Conservation (phyloP, 345 rosid genomes). For the Brassica rapa region DNA sequence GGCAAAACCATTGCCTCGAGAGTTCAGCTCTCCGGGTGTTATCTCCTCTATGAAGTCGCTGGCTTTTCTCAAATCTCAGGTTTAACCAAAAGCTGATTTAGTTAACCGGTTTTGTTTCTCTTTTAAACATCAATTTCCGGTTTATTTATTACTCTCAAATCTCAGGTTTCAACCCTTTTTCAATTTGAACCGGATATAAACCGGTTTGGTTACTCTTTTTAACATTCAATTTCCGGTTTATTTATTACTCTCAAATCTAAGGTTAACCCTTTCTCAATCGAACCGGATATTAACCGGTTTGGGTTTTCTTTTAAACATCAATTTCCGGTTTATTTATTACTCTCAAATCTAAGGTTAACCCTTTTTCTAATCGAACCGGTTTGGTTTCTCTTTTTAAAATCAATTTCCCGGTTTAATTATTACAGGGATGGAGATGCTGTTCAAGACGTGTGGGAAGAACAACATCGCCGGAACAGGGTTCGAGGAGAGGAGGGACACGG, state of each 20-base stretch:
- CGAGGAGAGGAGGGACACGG: constrained; percentile 85
- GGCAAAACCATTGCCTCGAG: constrained; percentile 77
- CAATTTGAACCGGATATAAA: too few species aligned
- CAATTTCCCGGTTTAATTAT: background rate
- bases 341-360: too few species aligned
- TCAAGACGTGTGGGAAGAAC: constrained; percentile 75
- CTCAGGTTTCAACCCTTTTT: too few species aligned
- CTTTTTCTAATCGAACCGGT: background rate
- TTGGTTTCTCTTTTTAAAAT: background rate
- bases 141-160: too few species aligned
- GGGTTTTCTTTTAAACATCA: too few species aligned
- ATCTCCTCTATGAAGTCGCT: constrained; percentile 76
- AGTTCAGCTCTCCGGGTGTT: constrained; percentile 86
- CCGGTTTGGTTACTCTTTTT: too few species aligned
- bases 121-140: too few species aligned
- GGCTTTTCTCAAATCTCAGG: constrained; percentile 79
- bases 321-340: too few species aligned
- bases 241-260: too few species aligned
- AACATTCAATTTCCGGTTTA: too few species aligned
- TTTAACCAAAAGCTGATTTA: background rate
- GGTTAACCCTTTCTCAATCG: too few species aligned
- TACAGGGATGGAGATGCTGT: constrained; percentile 80
- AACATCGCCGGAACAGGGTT: constrained; percentile 74
- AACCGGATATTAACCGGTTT: too few species aligned
- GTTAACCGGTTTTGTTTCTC: background rate